Evolutionary conservation across 192 early-diverging fungal species (phyloP).

Genomic region (Entophlyctis luteolus): DNA sequence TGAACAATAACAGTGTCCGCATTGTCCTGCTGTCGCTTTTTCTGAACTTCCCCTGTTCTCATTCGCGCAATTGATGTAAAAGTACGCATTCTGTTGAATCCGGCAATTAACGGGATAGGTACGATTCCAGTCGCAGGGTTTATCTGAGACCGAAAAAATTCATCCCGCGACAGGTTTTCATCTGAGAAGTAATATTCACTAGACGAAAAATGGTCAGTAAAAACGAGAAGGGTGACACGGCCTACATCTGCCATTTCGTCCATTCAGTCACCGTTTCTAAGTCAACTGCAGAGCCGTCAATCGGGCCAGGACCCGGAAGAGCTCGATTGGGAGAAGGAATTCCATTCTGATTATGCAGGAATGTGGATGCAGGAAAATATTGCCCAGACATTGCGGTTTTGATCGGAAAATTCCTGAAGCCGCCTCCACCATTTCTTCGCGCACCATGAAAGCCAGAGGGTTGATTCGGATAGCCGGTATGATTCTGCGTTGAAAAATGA

Average conservation of each 20-base stretch:
- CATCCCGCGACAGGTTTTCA: conserved; percentile 94
- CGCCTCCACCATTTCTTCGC: too few relatives aligned
- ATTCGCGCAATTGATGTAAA: conserved; percentile 28
- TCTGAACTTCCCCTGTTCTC: too few relatives aligned
- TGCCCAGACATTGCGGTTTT: too few relatives aligned
- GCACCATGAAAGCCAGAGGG: too few relatives aligned
- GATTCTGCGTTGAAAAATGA: too few relatives aligned
- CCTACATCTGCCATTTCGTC: conserved; percentile 45
- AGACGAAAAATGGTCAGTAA: background rate
- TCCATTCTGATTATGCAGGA: background rate
- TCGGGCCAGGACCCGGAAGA: conserved; percentile 7
- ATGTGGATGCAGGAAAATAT: too few relatives aligned
- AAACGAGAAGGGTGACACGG: background rate
- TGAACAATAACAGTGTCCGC: background rate
- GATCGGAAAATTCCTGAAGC: too few relatives aligned
- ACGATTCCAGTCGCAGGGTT: conserved; percentile 75
- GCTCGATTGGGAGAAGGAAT: background rate
- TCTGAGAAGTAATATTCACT: conserved; percentile 96
- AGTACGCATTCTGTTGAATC: conserved; percentile 78
- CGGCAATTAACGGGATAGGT: conserved; percentile 68
- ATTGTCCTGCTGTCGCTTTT: background rate
- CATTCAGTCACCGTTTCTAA: conserved; percentile 40
- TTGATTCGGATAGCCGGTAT: too few relatives aligned
- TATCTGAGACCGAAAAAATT: conserved; percentile 93
- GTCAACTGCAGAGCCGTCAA: conserved; percentile 30